These are phyloP conservation scores for Triticum urartu DNA, from an alignment of 176 grass and related monocot genomes.

Conservation along the genomic window DNA sequence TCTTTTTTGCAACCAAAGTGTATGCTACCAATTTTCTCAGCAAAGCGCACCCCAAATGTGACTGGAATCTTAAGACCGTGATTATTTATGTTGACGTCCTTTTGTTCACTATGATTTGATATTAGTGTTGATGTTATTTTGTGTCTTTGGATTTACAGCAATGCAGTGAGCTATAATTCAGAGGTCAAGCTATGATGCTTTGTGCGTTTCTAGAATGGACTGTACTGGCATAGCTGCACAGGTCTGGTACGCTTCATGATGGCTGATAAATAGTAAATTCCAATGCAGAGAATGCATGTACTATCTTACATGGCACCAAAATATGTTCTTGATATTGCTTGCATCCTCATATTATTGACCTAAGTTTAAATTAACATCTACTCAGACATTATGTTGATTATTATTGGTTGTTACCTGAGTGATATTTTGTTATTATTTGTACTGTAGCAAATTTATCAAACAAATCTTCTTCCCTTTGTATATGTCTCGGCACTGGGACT, in stretches of 20 bases:
- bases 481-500: constrained; percentile 64
- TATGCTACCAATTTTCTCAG: no score
- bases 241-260: constrained; percentile 11
- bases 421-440: background rate
- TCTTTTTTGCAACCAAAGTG: no score
- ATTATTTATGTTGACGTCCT: background rate
- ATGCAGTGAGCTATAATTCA: constrained; percentile 14
- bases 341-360: background rate
- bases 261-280: background rate
- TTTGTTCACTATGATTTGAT: background rate
- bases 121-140: background rate
- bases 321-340: background rate
- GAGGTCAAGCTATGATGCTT: constrained; percentile 35
- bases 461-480: background rate
- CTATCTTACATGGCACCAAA: no score
- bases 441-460: background rate
- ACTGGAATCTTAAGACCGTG: constrained; percentile 34
- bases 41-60: no score
- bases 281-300: background rate
- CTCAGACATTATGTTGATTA: background rate
- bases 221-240: constrained; percentile 60
- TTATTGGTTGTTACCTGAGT: background rate
- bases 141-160: background rate
- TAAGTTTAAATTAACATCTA: background rate
- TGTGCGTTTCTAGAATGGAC: constrained; percentile 59